Evolutionary conservation across 163 green algal genomes (phyloP), one percentile per base, ranked within the genome.

Genomic region (Scenedesmus sp.): DNA sequence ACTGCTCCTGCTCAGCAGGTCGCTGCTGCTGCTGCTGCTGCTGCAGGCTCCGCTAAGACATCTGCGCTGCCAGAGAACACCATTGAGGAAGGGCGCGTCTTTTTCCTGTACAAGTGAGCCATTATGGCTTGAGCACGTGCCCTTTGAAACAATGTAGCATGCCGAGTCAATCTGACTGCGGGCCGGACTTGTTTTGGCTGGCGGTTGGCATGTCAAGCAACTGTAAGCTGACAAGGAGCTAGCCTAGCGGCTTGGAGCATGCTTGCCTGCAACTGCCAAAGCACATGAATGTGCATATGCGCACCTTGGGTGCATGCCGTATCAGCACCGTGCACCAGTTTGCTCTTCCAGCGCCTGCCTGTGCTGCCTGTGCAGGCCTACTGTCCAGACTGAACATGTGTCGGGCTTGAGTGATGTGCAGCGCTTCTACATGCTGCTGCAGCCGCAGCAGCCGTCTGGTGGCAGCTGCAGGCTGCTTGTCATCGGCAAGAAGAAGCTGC

Each of bases 51-150:
- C 81, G n/a, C 81, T 49, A 30, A 51, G 33, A 2, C 15, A 18
- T 46, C n/a, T 35, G n/a, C 16, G n/a, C 70, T 90, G 53, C 76
- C 87, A 35, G 87, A 87, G 16, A 49, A 87, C 37, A 72, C 49
- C 33, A 43, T 91, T 33, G 87, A 91, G 76, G 30, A 79, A 37
- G 87, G 87, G 6, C 35, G 53, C 26, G 49, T 87, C n/a, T 81
- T 81, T 37, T 91, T 91, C 76, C 44, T 91, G 42, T 91, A 87
- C 87, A 90, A 73, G 85, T 90, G 49, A 73, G 85, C 2, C 56
- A 70, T 20, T n/a, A n/a, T n/a, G n/a, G n/a, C n/a, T n/a, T n/a
- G n/a, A n/a, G n/a, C n/a, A n/a, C n/a, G n/a, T n/a, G n/a, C n/a
- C n/a, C n/a, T n/a, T n/a, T n/a, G n/a, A n/a, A n/a, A n/a, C n/a